A percentile compares a stretch with the other conserved stretches of the same genome.
Conservation (phyloP, 257 asterid genomes). For the Mentha longifolia region DNA sequence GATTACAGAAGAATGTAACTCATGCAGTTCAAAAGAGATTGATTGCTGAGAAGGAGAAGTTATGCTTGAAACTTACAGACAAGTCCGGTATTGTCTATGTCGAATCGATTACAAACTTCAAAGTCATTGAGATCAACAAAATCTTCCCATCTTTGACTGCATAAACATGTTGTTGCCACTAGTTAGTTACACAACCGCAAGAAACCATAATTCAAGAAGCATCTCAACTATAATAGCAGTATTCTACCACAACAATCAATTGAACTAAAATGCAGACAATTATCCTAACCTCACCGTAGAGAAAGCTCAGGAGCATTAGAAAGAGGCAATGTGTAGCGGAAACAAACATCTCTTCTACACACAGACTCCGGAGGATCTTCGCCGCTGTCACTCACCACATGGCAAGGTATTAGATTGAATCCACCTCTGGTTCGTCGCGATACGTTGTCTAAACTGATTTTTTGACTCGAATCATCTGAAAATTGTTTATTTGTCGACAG, state of each 20-base stretch:
- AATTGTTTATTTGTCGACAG: constrained; percentile 23
- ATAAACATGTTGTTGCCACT: constrained; percentile 29
- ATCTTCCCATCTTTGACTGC: constrained; percentile 90
- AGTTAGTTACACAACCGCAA: constrained; percentile 29
- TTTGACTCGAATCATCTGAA: constrained; percentile 56
- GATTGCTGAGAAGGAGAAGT: not conserved
- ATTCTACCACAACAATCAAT: not conserved
- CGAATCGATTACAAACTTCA: constrained; percentile 67
- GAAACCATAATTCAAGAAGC: constrained; percentile 1
- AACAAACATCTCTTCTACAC: constrained; percentile 49
- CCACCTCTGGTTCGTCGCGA: constrained; percentile 71
- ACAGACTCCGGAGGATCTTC: constrained; percentile 46
- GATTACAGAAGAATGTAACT: not conserved
- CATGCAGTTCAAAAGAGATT: not conserved
- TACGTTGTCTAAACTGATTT: constrained; percentile 49
- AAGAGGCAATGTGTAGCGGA: constrained; percentile 66
- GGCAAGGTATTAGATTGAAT: constrained; percentile 71
- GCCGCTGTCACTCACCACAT: constrained; percentile 39
- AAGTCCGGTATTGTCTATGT: constrained; percentile 87
- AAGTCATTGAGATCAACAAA: constrained; percentile 69
- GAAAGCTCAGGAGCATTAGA: constrained; percentile 59
- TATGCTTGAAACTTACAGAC: constrained; percentile 60
- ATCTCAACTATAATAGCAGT: not conserved
- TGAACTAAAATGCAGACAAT: not conserved
- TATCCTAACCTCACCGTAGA: constrained; percentile 42